Conservation (phyloP, 1,139 yeast genomes). For the Lodderomyces pseudojiufengensis region DNA sequence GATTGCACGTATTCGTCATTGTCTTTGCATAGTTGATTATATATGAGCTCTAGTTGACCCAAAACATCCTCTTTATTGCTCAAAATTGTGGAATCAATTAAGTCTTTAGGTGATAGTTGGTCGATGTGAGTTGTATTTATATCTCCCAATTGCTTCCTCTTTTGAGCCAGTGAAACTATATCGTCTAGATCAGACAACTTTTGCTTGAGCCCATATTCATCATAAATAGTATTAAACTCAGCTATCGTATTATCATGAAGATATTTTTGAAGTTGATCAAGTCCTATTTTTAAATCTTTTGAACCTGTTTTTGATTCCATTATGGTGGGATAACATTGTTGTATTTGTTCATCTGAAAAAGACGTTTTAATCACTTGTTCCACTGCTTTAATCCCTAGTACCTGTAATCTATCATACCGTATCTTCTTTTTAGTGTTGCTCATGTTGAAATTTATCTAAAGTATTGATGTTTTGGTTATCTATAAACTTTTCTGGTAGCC, state of each 20-base stretch:
- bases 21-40: constrained; percentile 35
- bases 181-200: constrained; percentile 67
- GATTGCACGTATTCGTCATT: constrained; percentile 29
- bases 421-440: constrained; percentile 26
- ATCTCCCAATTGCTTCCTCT: constrained; percentile 20
- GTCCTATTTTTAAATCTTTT: constrained; percentile 51
- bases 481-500: too few species aligned
- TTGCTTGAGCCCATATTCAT: constrained; percentile 54
- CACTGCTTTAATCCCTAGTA: constrained; percentile 63
- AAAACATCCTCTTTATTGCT: constrained; percentile 23
- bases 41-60: constrained; percentile 32
- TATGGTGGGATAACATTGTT: constrained; percentile 64
- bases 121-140: constrained; percentile 29
- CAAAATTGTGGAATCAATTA: constrained; percentile 32
- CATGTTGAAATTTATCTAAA: too few species aligned
- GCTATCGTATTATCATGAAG: constrained; percentile 56
- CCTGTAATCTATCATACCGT: constrained; percentile 50
- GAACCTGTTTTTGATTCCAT: constrained; percentile 49
- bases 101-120: constrained; percentile 29
- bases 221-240: constrained; percentile 65
- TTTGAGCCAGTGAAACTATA: constrained; percentile 52
- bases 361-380: constrained; percentile 60
- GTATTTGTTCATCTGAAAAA: constrained; percentile 56
- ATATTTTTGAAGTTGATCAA: constrained; percentile 56
- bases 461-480: too few species aligned